These are phyloP conservation scores for Rubia balearica DNA, from an alignment of 305 asterid genomes.

Conservation along the genomic window DNA sequence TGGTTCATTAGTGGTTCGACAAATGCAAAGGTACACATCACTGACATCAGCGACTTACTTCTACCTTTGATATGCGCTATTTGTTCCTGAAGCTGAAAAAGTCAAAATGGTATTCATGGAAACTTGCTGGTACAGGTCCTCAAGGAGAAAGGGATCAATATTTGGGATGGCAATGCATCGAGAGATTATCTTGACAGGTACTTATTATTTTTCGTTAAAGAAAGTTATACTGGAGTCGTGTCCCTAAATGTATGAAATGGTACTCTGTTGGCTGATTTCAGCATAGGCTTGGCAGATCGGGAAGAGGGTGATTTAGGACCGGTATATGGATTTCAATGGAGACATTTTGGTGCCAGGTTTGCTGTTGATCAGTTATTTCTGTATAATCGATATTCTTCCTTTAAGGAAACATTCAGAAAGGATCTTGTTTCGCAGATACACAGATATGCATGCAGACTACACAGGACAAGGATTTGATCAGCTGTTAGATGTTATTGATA, in stretches of 20 bases:
- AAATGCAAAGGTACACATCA: constrained; percentile 83
- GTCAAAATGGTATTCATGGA: background rate
- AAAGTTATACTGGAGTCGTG: background rate
- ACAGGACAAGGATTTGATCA: constrained; percentile 92
- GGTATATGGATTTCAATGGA: constrained; percentile 89
- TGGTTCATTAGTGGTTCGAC: constrained; percentile 90
- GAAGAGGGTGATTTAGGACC: constrained; percentile 95
- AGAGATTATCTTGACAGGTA: constrained; percentile 81
- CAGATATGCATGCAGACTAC: constrained; percentile 80
- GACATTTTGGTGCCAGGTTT: constrained; percentile 92
- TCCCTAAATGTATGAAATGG: background rate
- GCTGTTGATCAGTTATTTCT: constrained; percentile 15
- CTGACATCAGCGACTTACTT: background rate
- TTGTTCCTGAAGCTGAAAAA: background rate
- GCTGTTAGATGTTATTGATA: constrained; percentile 65
- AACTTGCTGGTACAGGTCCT: constrained; percentile 41
- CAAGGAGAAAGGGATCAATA: constrained; percentile 72
- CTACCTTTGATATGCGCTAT: background rate
- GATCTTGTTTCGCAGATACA: constrained; percentile 42
- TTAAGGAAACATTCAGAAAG: background rate
- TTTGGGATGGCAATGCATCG: constrained; percentile 96
- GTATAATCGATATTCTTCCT: background rate
- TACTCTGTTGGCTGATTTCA: constrained; percentile 21
- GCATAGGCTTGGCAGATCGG: constrained; percentile 65
- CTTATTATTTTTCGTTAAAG: constrained; percentile 10